Conservation (phyloP, 2,329 filamentous ascomycete genomes). For the Daldinia sp. region DNA sequence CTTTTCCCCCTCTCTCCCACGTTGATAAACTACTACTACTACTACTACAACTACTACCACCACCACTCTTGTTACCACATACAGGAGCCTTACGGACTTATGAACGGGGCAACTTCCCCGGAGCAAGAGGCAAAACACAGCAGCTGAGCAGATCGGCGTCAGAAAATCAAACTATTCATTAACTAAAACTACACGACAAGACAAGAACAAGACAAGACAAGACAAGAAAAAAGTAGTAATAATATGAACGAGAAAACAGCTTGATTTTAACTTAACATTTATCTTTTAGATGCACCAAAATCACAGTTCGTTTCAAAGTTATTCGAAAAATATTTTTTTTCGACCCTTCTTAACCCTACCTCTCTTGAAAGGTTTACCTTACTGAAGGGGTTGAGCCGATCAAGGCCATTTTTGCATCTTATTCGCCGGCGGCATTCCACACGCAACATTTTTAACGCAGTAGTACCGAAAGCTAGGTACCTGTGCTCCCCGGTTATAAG, state of each 20-base stretch:
- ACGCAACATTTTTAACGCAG: conserved; percentile 22
- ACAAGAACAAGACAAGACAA: neutral
- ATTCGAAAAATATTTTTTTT: too few relatives aligned
- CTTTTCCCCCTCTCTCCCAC: conserved; percentile 18
- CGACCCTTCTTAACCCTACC: neutral
- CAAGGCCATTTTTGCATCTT: conserved; percentile 16
- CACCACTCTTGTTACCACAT: neutral
- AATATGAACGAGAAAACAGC: conserved; percentile 3
- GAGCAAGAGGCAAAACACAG: conserved; percentile 33
- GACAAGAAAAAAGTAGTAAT: conserved; percentile 2
- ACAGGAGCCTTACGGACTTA: conserved; percentile 32
- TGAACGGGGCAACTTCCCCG: conserved; percentile 34
- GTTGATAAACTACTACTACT: conserved; percentile 18
- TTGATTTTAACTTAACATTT: conserved; percentile 19
- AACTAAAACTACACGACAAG: neutral
- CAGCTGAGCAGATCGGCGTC: conserved; percentile 26
- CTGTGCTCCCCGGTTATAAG: conserved; percentile 28
- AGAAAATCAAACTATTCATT: conserved; percentile 1
- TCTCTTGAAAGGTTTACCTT: neutral
- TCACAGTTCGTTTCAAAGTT: conserved; percentile 17
- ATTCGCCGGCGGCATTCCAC: conserved; percentile 22
- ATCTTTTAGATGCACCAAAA: conserved; percentile 15
- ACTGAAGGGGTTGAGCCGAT: conserved; percentile 18
- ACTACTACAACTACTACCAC: neutral
- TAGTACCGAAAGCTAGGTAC: conserved; percentile 28